Base-by-base conservation (phyloP, 2,329 filamentous ascomycete species). In the Nakataea oryzae region DNA sequence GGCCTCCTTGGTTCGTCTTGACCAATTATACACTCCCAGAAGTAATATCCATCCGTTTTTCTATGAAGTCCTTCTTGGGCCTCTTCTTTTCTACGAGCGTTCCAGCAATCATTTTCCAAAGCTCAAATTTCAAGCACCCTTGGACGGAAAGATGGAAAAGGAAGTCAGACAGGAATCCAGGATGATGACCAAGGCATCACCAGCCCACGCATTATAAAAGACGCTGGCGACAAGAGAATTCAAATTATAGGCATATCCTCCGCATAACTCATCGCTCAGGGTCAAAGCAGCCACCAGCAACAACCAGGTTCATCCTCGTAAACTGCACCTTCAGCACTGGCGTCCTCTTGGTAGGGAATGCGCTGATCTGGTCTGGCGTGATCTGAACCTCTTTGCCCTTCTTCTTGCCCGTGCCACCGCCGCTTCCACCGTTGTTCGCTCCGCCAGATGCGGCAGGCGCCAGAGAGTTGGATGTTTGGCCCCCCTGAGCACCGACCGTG, bases 291-390 rank as follows among this genome's bases (percentile, higher is more conserved):
- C 93, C 91, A 58, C 90, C 91, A 27, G 92, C 92, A 64, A 97
- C 80, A 14, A 97, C 88, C 66, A 97, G 75, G 72, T 99, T 99
- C 91, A 96, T 97, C 64, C 91, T 82, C 3, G 95, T 97, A 70
- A 97, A 97, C 70, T 89, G 86, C 61, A 96, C 93, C 75, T 93
- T 95, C 75, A 96, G 90, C 13, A 97, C 90, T 0, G 93, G 93
- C 21, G 89, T 93, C 77, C 96, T 96, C 83, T 99, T 99, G 4
- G 95, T 97, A 0, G 91, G 87, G 72, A 97, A 97, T 0, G 91
- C 93, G 66, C 86, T 91, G 75, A 99, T 96, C 75, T 97, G 95
- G 71, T 99, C 95, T 0, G 92, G 88, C 0, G 89, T 93, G 57
- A 96, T 89, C 69, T 91, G 90, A 4, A 92, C 90, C 69, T 97